Conservation (phyloP, 306 rosid species). For the Quercus bicolor region DNA sequence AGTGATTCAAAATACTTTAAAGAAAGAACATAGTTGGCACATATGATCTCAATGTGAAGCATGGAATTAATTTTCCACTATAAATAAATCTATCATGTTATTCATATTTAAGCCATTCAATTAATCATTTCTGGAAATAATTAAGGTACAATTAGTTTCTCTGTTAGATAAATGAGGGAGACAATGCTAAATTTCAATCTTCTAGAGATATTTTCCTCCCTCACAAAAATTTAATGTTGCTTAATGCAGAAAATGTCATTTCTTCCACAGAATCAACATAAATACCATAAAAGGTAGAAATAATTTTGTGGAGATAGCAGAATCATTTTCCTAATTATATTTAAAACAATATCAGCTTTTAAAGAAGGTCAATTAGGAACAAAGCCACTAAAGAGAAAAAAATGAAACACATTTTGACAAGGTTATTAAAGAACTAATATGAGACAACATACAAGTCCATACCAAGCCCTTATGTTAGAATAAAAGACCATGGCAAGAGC, state of each 20-base stretch:
- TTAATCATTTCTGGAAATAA: not conserved
- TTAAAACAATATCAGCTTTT: not conserved
- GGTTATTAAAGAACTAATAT: not conserved
- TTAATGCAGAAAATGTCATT: not conserved
- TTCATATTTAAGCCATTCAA: not conserved
- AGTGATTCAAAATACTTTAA: not conserved
- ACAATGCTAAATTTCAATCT: not conserved
- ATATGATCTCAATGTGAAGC: not conserved
- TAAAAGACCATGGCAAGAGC: not conserved
- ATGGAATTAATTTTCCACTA: no score
- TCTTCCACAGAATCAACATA: not conserved
- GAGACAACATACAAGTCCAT: not conserved
- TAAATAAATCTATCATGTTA: not conserved
- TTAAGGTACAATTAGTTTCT: not conserved
- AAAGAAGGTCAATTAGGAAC: not conserved
- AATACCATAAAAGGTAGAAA: not conserved
- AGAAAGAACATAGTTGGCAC: not conserved
- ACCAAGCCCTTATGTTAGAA: not conserved
- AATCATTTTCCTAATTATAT: not conserved
- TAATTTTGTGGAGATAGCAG: not conserved
- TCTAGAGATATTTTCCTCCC: not conserved
- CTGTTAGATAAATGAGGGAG: no score
- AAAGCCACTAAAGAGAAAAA: not conserved
- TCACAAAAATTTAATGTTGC: not conserved
- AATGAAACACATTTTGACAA: not conserved